Evolutionary conservation across 768 basidiomycete species (phyloP).

Genomic region (Tephrocybe sp.): DNA sequence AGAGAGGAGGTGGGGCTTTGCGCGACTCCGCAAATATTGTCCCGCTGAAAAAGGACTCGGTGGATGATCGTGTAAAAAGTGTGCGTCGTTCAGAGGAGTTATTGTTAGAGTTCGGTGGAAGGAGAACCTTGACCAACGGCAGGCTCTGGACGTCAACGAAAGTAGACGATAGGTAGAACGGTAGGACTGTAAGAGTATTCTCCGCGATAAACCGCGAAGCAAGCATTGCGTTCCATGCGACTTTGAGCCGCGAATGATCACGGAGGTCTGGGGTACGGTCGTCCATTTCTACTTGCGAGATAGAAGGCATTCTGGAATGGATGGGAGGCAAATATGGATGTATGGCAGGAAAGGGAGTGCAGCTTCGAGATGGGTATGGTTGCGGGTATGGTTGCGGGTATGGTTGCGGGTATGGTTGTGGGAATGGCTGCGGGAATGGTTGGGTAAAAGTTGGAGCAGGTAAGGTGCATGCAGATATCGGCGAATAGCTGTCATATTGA

Average conservation of each 20-base stretch:
- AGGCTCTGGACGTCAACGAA: constrained; percentile 53
- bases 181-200: constrained; percentile 55
- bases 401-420: no score
- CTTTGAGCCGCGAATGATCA: constrained; percentile 59
- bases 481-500: constrained; percentile 10
- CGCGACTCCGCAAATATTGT: neutral
- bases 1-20: neutral
- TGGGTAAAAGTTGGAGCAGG: neutral
- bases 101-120: constrained; percentile 48
- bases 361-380: no score
- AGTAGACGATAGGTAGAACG: constrained; percentile 58
- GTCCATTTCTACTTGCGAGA: constrained; percentile 13
- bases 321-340: neutral
- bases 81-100: neutral
- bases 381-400: no score
- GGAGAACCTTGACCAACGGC: constrained; percentile 44
- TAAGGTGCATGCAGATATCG: constrained; percentile 2
- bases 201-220: constrained; percentile 51
- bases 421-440: neutral
- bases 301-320: constrained; percentile 7
- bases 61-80: neutral
- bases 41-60: neutral
- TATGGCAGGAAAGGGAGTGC: neutral
- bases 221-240: constrained; percentile 70
- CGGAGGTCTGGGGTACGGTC: constrained; percentile 37